Evolutionary conservation across 305 asterid genomes (phyloP).

Genomic region (Fraxinus ornus): DNA sequence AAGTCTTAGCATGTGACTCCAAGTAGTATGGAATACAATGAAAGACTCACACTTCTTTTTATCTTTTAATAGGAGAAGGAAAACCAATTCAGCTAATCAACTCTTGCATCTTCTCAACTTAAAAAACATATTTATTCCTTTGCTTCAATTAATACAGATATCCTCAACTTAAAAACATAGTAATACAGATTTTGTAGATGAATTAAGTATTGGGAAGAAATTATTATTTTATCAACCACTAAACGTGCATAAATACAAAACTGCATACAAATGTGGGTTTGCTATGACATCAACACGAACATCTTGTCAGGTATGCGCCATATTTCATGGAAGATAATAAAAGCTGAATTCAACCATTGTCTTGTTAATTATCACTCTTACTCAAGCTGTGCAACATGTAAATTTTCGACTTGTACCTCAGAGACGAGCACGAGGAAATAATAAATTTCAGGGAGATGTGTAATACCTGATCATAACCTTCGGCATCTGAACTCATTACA

Average conservation of each 20-base stretch:
- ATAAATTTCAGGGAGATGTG: neutral
- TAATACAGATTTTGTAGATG: neutral
- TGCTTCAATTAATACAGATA: neutral
- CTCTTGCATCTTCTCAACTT: neutral
- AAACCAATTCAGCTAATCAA: neutral
- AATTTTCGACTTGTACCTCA: neutral
- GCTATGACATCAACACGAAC: neutral
- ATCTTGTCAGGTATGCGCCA: neutral
- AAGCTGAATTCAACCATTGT: neutral
- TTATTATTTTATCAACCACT: neutral
- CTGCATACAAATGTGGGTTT: no score
- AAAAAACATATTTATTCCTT: neutral
- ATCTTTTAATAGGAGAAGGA: neutral
- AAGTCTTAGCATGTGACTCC: neutral
- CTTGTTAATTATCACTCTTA: neutral
- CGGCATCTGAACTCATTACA: slow-evolving; percentile 71
- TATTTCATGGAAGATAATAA: neutral
- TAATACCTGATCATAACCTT: slow-evolving; percentile 87
- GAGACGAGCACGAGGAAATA: neutral
- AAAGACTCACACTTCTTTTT: neutral
- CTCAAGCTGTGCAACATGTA: neutral
- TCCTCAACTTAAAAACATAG: neutral
- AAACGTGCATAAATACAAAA: neutral
- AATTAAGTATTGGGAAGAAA: neutral
- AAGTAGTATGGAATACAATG: neutral